These are phyloP conservation scores for Solanum medicagineum DNA, from an alignment of 257 asterid genomes.

Conservation along the genomic window DNA sequence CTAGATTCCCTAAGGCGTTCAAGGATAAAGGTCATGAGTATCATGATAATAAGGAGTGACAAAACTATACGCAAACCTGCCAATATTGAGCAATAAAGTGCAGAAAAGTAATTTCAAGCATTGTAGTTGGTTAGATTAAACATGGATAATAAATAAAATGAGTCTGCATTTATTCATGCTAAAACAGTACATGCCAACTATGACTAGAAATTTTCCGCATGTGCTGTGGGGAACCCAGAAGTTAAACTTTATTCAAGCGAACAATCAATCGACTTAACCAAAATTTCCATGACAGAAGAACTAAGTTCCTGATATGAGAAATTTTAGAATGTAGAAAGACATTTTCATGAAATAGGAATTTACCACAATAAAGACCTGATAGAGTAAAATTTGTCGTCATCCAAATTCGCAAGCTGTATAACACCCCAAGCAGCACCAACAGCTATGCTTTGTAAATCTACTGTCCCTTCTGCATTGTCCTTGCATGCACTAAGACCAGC, in stretches of 20 bases:
- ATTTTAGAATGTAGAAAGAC: background rate
- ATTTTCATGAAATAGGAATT: background rate
- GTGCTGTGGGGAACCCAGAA: background rate
- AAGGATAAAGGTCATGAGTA: background rate
- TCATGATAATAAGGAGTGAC: background rate
- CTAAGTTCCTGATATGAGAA: background rate
- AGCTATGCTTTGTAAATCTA: conserved; percentile 26
- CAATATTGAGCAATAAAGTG: background rate
- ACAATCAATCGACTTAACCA: background rate
- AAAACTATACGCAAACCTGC: too few species aligned
- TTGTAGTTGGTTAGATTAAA: background rate
- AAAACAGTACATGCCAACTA: background rate
- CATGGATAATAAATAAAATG: background rate
- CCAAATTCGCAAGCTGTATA: conserved; percentile 36
- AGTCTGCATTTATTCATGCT: background rate
- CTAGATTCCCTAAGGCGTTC: background rate
- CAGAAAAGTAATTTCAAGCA: background rate
- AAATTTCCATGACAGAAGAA: background rate
- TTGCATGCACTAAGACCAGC: conserved; percentile 15
- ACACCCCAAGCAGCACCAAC: conserved; percentile 54
- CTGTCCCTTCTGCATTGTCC: conserved; percentile 7
- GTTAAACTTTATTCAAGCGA: background rate
- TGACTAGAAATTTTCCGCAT: background rate
- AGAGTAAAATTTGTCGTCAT: conserved; percentile 14
- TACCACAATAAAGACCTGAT: conserved; percentile 62